Conservation (phyloP, 1,139 yeast species). For the Suhomyces atakaporum region DNA sequence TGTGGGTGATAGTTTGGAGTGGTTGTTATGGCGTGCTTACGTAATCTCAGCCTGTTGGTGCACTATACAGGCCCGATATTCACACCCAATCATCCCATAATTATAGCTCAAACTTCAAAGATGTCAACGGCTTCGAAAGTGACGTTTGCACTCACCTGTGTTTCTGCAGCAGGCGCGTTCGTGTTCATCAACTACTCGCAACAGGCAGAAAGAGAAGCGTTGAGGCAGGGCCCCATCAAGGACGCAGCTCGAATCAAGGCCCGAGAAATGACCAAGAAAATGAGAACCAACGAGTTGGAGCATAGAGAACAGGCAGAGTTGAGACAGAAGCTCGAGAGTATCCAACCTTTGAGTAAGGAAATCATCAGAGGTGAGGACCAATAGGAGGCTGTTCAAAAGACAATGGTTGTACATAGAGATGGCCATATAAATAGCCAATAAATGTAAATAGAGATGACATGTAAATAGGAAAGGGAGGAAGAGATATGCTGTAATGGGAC, state of each 20-base stretch:
- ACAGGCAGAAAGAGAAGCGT: constrained; percentile 62
- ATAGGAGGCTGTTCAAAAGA: no score
- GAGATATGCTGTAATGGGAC: no score
- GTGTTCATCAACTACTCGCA: constrained; percentile 71
- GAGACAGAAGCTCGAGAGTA: constrained; percentile 58
- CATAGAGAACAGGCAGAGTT: constrained; percentile 74
- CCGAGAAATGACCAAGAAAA: constrained; percentile 41
- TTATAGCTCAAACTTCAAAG: no score
- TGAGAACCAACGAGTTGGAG: constrained; percentile 63
- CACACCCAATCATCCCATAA: no score
- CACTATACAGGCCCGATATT: no score
- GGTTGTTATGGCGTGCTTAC: not conserved
- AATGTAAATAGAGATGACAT: no score
- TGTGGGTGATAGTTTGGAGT: no score
- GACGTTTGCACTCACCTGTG: constrained; percentile 62
- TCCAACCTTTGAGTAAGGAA: constrained; percentile 61
- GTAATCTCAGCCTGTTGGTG: no score
- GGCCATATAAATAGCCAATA: not conserved
- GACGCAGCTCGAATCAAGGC: constrained; percentile 65
- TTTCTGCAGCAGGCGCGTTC: constrained; percentile 59
- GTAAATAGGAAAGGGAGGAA: no score
- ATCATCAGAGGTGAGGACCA: constrained; percentile 38
- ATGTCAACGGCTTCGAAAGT: constrained; percentile 77
- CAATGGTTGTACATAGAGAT: no score
- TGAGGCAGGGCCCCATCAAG: constrained; percentile 78